phyloP scores from a whole-genome alignment of 305 asterid species.

The Rubia tinctorum region DNA sequence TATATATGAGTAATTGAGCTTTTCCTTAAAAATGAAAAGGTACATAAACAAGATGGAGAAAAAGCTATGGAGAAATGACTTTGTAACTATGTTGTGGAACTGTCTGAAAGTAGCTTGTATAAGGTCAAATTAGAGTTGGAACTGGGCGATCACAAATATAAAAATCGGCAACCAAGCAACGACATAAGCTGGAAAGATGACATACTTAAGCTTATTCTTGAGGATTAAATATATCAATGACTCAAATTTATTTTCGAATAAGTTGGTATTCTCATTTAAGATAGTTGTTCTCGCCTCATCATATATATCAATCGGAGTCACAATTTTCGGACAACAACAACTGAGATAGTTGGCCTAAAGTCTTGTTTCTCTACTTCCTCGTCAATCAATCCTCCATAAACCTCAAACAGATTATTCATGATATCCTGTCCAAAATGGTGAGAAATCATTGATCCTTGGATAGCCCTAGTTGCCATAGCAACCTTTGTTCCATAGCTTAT shows the following conservation, averaged over 20 bases:
- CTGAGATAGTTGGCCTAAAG: conserved; percentile 37
- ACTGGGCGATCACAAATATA: conserved; percentile 26
- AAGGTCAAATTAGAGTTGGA: conserved; percentile 36
- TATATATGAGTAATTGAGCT: too few relatives aligned
- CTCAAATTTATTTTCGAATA: too few relatives aligned
- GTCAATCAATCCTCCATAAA: conserved; percentile 59
- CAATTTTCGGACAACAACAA: conserved; percentile 48
- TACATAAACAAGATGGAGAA: too few relatives aligned
- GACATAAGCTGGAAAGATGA: conserved; percentile 25
- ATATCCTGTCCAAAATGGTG: conserved; percentile 67
- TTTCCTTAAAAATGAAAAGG: too few relatives aligned
- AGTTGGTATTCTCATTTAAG: too few relatives aligned
- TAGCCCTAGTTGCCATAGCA: conserved; percentile 71
- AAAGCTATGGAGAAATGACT: conserved; percentile 1
- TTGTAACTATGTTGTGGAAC: conserved; percentile 12
- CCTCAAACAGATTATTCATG: conserved; percentile 46
- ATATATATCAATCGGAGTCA: too few relatives aligned
- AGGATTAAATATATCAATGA: too few relatives aligned
- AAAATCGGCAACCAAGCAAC: conserved; percentile 28
- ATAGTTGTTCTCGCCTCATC: too few relatives aligned
- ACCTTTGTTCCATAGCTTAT: conserved; percentile 59
- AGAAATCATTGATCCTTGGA: conserved; percentile 70
- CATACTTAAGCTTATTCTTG: conserved; percentile 19
- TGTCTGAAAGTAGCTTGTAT: conserved; percentile 22
- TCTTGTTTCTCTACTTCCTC: conserved; percentile 45